phyloP scores from a whole-genome alignment of 768 basidiomycete genomes.

The Roridomyces roridus region DNA sequence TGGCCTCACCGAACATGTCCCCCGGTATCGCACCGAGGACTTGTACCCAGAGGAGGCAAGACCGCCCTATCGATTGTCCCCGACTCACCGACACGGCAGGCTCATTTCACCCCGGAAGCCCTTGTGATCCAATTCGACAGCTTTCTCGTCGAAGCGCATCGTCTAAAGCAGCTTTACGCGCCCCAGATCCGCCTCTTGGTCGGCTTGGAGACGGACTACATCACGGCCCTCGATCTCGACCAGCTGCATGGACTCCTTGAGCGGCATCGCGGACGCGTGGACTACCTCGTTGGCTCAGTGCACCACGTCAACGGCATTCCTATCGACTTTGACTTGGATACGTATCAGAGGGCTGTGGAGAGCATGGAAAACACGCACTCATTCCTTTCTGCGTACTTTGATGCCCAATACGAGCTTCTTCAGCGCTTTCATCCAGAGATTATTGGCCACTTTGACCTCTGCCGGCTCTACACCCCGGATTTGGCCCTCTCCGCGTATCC shows the following conservation, averaged over 20 bases:
- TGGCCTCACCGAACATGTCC: slow-evolving; percentile 92
- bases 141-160: slow-evolving; percentile 82
- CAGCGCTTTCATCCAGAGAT: slow-evolving; percentile 81
- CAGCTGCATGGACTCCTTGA: slow-evolving; percentile 59
- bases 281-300: slow-evolving; percentile 92
- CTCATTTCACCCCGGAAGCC: slow-evolving; percentile 53
- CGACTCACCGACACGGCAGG: slow-evolving; percentile 46
- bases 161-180: slow-evolving; percentile 68
- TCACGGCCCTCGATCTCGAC: slow-evolving; percentile 71
- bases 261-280: slow-evolving; percentile 57
- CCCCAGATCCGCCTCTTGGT: slow-evolving; percentile 78
- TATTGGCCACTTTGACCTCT: slow-evolving; percentile 93
- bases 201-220: slow-evolving; percentile 93
- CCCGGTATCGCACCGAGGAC: slow-evolving; percentile 81
- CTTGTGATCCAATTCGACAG: slow-evolving; percentile 70
- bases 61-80: slow-evolving; percentile 11
- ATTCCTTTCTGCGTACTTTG: slow-evolving; percentile 79
- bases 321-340: slow-evolving; percentile 88
- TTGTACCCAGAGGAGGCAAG: slow-evolving; percentile 95
- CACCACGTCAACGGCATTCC: slow-evolving; percentile 90
- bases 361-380: slow-evolving; percentile 38
- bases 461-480: slow-evolving; percentile 80
- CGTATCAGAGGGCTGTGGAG: slow-evolving; percentile 67
- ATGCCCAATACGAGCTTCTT: slow-evolving; percentile 80
- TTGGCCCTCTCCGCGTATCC: slow-evolving; percentile 61